Base-by-base conservation (phyloP, 2,329 filamentous ascomycete species). In the Sclerotinia nivalis region DNA sequence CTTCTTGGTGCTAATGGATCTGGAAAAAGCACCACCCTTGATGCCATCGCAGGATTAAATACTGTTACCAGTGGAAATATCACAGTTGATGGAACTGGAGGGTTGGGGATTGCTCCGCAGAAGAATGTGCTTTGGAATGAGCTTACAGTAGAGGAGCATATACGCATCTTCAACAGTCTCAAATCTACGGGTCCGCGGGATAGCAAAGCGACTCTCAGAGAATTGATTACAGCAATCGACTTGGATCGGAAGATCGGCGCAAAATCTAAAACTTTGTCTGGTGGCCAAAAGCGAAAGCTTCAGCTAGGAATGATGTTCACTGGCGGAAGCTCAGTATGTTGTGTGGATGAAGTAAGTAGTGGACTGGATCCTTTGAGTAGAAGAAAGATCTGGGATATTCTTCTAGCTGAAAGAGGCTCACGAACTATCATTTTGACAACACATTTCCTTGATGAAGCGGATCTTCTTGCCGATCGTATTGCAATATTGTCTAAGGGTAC, bases 261-360 rank as follows among this genome's bases (percentile, higher is more conserved):
- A 0, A 83, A 85, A 71, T 87, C 93, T 0, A 89, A 88, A 77
- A 96, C 93, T 0, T 83, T 97, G 0, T 97, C 93, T 2, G 94
- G 94, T 12, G 94, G 94, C 0, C 94, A 97, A 79, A 97, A 97
- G 81, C 85, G 94, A 66, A 97, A 97, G 79, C 84, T 97, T 12
- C 94, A 97, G 79, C 84, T 97, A 2, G 93, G 93, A 7, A 95
- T 97, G 88, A 97, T 97, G 93, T 89, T 97, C 75, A 96, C 93
- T 4, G 94, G 95, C 72, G 93, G 93, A 15, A 95, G 91, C 72
- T 88, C 88, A 34, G 90, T 97, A 0, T 97, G 94, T 80, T 96
- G 93, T 76, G 89, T 97, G 8, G 94, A 97, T 74, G 95, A 97
- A 80, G 93, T 97, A 20, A 94, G 91, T 52, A 93, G 91, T 71